These are phyloP conservation scores for Epichloe sibirici DNA, from an alignment of 2,329 filamentous ascomycete genomes.

Conservation along the genomic window DNA sequence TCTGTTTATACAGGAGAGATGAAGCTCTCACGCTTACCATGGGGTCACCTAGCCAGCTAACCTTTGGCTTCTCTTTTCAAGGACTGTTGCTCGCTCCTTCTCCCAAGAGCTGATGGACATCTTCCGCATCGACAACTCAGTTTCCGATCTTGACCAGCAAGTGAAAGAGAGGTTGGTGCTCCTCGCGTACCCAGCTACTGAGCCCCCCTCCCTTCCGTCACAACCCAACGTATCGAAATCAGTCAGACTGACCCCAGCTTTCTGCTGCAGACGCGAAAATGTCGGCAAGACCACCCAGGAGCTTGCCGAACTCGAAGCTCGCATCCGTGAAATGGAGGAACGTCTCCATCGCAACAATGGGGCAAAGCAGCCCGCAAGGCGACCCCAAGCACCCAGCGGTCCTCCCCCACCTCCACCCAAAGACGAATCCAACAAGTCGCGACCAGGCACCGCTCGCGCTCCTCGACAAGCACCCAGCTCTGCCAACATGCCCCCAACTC, in stretches of 20 bases:
- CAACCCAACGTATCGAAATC: neutral
- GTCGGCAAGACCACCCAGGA: conserved; percentile 65
- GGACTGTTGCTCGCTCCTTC: conserved; percentile 79
- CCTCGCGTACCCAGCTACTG: conserved; percentile 3
- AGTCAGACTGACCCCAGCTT: neutral
- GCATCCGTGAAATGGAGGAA: conserved; percentile 74
- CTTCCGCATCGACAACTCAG: conserved; percentile 72
- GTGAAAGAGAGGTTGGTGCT: conserved; percentile 67
- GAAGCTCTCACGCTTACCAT: neutral
- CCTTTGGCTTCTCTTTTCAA: conserved; percentile 24
- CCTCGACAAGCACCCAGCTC: conserved; percentile 38
- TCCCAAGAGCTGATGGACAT: conserved; percentile 76
- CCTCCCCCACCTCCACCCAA: conserved; percentile 10
- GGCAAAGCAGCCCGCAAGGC: conserved; percentile 7
- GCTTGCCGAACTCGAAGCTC: conserved; percentile 74
- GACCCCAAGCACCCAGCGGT: conserved; percentile 6
- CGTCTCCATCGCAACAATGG: conserved; percentile 41
- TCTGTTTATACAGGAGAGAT: neutral
- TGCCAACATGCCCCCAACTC: conserved; percentile 48
- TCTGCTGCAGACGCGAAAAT: conserved; percentile 24
- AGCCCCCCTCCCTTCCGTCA: conserved; percentile 2
- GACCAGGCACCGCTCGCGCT: conserved; percentile 41
- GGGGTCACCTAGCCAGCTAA: neutral
- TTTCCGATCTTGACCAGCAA: conserved; percentile 61
- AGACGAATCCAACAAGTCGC: conserved; percentile 31